phyloP scores from a whole-genome alignment of 768 basidiomycete genomes.

The Amanita subjunquillea region DNA sequence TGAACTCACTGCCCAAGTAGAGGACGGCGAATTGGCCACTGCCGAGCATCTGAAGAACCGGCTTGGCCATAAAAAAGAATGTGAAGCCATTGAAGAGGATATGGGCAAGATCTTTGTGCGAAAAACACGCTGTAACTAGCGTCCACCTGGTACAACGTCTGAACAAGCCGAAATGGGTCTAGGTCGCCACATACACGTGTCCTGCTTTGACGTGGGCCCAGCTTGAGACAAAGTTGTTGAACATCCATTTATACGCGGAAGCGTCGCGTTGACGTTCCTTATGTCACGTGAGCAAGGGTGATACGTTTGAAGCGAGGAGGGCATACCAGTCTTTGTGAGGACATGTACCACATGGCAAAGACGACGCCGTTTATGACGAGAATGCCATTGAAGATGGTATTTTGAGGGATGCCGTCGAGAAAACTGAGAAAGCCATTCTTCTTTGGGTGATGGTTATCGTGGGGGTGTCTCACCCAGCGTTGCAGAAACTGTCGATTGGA shows the following conservation, averaged over 20 bases:
- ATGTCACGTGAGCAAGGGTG: constrained; percentile 18
- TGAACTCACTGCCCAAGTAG: constrained; percentile 57
- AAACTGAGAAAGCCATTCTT: constrained; percentile 18
- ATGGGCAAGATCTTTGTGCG: constrained; percentile 51
- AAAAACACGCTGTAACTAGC: constrained; percentile 59
- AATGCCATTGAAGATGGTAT: constrained; percentile 50
- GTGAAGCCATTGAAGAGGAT: constrained; percentile 71
- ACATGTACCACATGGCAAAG: constrained; percentile 48
- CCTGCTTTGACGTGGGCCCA: constrained; percentile 52
- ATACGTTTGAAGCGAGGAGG: background rate
- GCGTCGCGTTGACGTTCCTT: constrained; percentile 22
- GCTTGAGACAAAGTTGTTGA: constrained; percentile 52
- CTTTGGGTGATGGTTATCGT: background rate
- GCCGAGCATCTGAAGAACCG: constrained; percentile 54
- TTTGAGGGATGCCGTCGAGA: constrained; percentile 44
- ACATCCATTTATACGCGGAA: constrained; percentile 35
- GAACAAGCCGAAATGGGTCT: background rate
- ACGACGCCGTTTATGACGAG: constrained; percentile 54
- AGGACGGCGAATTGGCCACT: constrained; percentile 56
- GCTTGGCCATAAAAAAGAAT: constrained; percentile 65
- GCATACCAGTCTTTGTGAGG: constrained; percentile 25
- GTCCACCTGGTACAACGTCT: constrained; percentile 52
- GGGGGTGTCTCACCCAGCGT: constrained; percentile 6
- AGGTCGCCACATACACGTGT: constrained; percentile 42
- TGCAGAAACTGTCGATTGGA: background rate